phyloP scores from a whole-genome alignment of 108 stramenopile genomes.

The Cyclotella sp. region DNA sequence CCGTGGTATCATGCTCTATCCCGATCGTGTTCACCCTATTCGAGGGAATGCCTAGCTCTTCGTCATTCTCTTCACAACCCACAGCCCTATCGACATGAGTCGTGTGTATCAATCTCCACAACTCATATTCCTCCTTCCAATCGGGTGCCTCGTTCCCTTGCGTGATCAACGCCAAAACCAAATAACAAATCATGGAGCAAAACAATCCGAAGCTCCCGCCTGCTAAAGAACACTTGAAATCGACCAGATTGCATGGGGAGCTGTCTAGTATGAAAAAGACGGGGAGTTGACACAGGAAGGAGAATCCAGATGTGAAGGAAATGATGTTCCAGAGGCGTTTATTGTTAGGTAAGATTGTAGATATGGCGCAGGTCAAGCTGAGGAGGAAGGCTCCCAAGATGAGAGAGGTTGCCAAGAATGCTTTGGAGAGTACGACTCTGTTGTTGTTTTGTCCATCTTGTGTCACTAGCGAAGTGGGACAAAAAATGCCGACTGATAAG shows the following conservation, averaged over 20 bases:
- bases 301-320: constrained; percentile 12
- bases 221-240: constrained; percentile 18
- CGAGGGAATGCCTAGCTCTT: constrained; percentile 2
- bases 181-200: constrained; percentile 23
- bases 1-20: neutral
- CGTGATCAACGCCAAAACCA: constrained; percentile 27
- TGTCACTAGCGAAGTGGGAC: constrained; percentile 4
- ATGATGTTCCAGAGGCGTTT: constrained; percentile 31
- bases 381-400: constrained; percentile 8
- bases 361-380: constrained; percentile 17
- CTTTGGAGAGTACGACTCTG: constrained; percentile 20
- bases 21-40: neutral
- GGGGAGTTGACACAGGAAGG: constrained; percentile 30
- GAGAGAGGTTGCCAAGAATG: constrained; percentile 24
- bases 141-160: constrained; percentile 44
- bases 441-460: neutral
- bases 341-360: constrained; percentile 21
- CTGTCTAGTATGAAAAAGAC: constrained; percentile 32
- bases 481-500: constrained; percentile 17
- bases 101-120: constrained; percentile 37
- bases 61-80: neutral
- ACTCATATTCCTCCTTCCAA: constrained; percentile 54
- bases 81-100: neutral
- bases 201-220: constrained; percentile 34
- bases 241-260: constrained; percentile 13